These are phyloP conservation scores for Hypocreales sp. DNA, from an alignment of 2,329 filamentous ascomycete species.

Conservation along the genomic window DNA sequence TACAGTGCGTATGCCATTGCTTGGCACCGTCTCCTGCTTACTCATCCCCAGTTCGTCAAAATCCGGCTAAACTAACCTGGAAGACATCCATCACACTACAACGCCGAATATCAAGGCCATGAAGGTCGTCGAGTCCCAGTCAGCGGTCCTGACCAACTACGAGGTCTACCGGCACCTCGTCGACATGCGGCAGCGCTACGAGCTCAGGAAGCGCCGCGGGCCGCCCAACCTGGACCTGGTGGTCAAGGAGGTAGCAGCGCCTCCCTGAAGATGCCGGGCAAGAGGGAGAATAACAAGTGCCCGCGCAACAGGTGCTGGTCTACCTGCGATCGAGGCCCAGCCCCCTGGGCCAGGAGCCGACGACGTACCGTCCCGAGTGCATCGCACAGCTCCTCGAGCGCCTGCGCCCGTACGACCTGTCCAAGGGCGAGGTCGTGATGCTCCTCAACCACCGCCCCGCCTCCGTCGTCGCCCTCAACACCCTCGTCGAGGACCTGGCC, in stretches of 20 bases:
- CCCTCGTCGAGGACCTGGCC: conserved; percentile 49
- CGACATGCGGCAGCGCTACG: conserved; percentile 37
- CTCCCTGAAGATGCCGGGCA: too few species aligned
- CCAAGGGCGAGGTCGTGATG: conserved; percentile 55
- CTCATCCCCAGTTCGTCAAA: too few species aligned
- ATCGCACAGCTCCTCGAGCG: conserved; percentile 38
- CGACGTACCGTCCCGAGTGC: conserved; percentile 34
- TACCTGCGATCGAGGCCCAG: conserved; percentile 40
- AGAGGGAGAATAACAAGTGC: too few species aligned
- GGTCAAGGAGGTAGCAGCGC: conserved; percentile 47
- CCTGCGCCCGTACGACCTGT: conserved; percentile 41
- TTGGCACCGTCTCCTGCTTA: too few species aligned
- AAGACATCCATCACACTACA: too few species aligned
- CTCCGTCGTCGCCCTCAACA: conserved; percentile 40
- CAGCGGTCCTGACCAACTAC: conserved; percentile 54
- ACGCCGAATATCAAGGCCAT: too few species aligned
- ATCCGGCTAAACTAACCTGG: too few species aligned
- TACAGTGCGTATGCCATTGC: too few species aligned
- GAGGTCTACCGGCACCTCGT: conserved; percentile 55
- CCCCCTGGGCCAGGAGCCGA: conserved; percentile 38
- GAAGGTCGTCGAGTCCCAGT: conserved; percentile 60
- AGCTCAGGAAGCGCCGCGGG: conserved; percentile 32
- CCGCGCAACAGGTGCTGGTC: conserved; percentile 47
- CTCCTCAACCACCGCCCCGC: conserved; percentile 50
- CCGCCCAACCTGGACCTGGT: conserved; percentile 45